These are phyloP conservation scores for Acacia acuminata DNA, from an alignment of 306 rosid genomes.

Conservation along the genomic window DNA sequence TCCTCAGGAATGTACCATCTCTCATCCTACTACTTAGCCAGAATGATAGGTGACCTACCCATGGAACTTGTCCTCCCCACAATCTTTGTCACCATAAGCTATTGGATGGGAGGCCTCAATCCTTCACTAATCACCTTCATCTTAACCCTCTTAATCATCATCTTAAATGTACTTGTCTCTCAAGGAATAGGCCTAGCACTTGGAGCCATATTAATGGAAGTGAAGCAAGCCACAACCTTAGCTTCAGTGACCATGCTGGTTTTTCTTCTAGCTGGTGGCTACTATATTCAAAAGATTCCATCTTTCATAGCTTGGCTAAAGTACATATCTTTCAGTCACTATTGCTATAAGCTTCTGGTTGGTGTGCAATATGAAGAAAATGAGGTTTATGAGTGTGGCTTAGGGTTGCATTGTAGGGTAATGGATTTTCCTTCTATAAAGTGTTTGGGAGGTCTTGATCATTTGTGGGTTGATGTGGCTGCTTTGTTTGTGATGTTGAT, in stretches of 20 bases:
- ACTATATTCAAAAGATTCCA: constrained; percentile 84
- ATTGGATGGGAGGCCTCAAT: constrained; percentile 95
- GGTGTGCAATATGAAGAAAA: constrained; percentile 68
- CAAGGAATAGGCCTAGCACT: constrained; percentile 93
- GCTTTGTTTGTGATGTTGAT: constrained; percentile 75
- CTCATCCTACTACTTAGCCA: constrained; percentile 78
- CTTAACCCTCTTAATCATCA: constrained; percentile 69
- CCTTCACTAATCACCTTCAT: constrained; percentile 59
- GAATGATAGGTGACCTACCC: constrained; percentile 79
- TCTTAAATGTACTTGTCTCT: constrained; percentile 76
- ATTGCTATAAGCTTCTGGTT: constrained; percentile 76
- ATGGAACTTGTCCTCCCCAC: constrained; percentile 94
- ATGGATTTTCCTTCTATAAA: constrained; percentile 67
- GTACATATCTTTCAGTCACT: constrained; percentile 77
- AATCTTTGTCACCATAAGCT: constrained; percentile 60
- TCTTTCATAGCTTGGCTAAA: constrained; percentile 81
- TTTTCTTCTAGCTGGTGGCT: constrained; percentile 83
- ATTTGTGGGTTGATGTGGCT: constrained; percentile 70
- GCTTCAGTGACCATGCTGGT: constrained; percentile 80
- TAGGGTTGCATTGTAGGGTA: constrained; percentile 52
- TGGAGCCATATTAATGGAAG: constrained; percentile 87
- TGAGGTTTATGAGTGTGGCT: constrained; percentile 64
- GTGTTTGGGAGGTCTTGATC: constrained; percentile 56
- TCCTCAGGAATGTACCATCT: constrained; percentile 92
- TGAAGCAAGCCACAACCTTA: constrained; percentile 83